phyloP scores from a whole-genome alignment of 805 yeast genomes.

The Isabelozyma pseudorhagii region DNA sequence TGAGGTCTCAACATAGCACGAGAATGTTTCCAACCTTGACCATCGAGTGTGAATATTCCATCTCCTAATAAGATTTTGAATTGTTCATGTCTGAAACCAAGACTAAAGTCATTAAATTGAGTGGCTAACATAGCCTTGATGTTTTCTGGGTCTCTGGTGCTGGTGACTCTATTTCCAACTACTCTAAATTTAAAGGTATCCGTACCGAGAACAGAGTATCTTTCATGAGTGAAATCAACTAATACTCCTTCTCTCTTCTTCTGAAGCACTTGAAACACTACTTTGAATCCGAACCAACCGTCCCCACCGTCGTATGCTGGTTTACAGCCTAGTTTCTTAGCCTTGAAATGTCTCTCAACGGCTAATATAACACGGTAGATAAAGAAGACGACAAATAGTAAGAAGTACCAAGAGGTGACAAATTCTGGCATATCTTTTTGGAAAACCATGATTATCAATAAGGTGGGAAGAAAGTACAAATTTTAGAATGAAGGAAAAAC shows the following conservation, averaged over 20 bases:
- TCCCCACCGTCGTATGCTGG: background rate
- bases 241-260: constrained; percentile 15
- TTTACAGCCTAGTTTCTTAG: constrained; percentile 10
- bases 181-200: constrained; percentile 11
- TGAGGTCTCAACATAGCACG: constrained; percentile 44
- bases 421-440: no score
- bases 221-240: constrained; percentile 13
- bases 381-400: background rate
- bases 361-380: background rate
- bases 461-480: no score
- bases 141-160: constrained; percentile 39
- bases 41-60: constrained; percentile 42
- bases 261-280: constrained; percentile 8
- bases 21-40: constrained; percentile 42
- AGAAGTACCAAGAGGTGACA: background rate
- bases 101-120: constrained; percentile 38
- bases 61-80: constrained; percentile 39
- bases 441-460: background rate
- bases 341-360: background rate
- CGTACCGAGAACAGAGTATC: constrained; percentile 6
- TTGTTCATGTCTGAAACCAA: constrained; percentile 36
- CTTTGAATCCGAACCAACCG: constrained; percentile 15
- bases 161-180: constrained; percentile 16
- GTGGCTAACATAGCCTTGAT: constrained; percentile 41
- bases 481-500: no score